Evolutionary conservation across 257 asterid species (phyloP), one percentile per base, ranked within the genome.

Genomic region (Petunia secreta): DNA sequence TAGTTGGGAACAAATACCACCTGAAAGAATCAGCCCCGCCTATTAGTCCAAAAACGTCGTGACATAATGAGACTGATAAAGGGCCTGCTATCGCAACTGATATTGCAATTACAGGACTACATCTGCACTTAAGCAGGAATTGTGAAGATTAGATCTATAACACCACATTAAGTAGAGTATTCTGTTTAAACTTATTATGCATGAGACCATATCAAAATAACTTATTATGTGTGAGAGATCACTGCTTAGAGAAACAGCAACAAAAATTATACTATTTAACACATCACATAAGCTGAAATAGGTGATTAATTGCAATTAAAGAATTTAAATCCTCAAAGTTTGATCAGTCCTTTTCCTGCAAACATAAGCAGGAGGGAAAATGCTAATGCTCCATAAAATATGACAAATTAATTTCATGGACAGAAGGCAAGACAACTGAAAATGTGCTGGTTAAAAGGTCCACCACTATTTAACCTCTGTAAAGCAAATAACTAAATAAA

Each of bases 1-100:
- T 96, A 96, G 84, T 96, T 96, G 85, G 99, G 99, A 79, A 96
- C 97, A 59, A 96, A 94, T 71, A 96, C 93, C 7, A 96, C 94
- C 99, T 96, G 93, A 75, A 83, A 83, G 48, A 48, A 71, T 48
- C 16, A 71, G 77, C 10, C 77, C 58, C 76, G 8, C 41, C 59
- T 69, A 6, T 71, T 34, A 48, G 77, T 39, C 44, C 77, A 71
- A 71, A 48, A 69, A 10, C 1, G 0, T 10, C 25, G 34, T 34
- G 62, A 48, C 60, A 64, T 63, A 63, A 38, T 38, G 71, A 64
- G 13, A 64, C 9, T 11, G 10, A 5, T 25, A 50, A 71, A 50
- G 55, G 5, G 13, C 77, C 25, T 50, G 62, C 62, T 34, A 50
- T 2, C 43, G 1, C 44, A 6, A 65, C 2, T 34, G 52, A 71